Percentiles rank a stretch among this genome's conserved stretches.
Conservation (phyloP, 2,329 filamentous ascomycete species). For the Monilinia laxa region DNA sequence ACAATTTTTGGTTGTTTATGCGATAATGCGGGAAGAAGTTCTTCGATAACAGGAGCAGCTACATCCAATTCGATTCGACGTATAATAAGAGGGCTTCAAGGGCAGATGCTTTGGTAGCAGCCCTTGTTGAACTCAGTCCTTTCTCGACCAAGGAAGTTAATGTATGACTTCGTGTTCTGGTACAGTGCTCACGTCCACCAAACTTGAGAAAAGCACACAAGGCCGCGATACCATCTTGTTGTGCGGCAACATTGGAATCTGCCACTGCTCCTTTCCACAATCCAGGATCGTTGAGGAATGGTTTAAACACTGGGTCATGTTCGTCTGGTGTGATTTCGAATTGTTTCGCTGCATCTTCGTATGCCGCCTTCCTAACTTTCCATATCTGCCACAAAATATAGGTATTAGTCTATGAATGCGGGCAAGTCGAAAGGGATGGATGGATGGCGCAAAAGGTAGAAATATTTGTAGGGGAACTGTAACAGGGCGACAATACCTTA, state of each 20-base stretch:
- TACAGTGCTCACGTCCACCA: constrained; percentile 75
- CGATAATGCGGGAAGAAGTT: constrained; percentile 76
- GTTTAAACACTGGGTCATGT: constrained; percentile 78
- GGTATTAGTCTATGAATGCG: constrained; percentile 32
- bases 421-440: not conserved
- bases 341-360: constrained; percentile 85
- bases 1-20: constrained; percentile 93
- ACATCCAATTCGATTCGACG: constrained; percentile 86
- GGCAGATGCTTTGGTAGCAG: constrained; percentile 82
- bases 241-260: constrained; percentile 95
- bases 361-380: constrained; percentile 95
- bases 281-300: constrained; percentile 79
- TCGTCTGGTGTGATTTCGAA: constrained; percentile 86
- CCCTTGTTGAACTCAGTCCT: constrained; percentile 80
- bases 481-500: constrained; percentile 55
- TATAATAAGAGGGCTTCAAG: constrained; percentile 85
- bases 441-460: not conserved
- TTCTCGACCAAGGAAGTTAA: constrained; percentile 85
- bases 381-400: constrained; percentile 59
- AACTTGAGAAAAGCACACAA: constrained; percentile 92
- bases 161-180: constrained; percentile 72
- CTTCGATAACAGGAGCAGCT: constrained; percentile 82
- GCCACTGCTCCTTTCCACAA: constrained; percentile 91
- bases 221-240: constrained; percentile 85
- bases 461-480: not conserved